These are phyloP conservation scores for Wickerhamia fluorescens DNA, from an alignment of 805 yeast genomes.

Conservation along the genomic window DNA sequence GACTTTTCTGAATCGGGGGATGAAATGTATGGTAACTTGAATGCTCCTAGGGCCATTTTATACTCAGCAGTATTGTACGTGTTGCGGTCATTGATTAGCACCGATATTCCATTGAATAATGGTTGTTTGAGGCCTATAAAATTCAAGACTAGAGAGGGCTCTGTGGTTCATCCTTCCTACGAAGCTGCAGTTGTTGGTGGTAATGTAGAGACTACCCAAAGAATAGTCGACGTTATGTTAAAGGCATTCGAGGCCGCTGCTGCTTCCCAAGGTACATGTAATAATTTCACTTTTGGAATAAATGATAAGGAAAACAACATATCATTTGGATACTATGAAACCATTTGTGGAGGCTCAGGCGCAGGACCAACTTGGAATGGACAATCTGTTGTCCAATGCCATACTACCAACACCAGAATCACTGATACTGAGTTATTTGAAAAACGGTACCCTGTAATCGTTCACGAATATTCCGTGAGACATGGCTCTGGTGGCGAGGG, in stretches of 20 bases:
- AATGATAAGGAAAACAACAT: constrained; percentile 48
- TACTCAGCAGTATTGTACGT: constrained; percentile 86
- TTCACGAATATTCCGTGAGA: constrained; percentile 67
- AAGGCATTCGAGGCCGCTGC: constrained; percentile 87
- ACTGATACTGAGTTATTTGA: constrained; percentile 89
- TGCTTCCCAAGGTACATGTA: constrained; percentile 94
- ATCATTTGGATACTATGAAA: constrained; percentile 88
- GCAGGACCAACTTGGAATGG: constrained; percentile 88
- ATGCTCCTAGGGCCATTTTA: constrained; percentile 89
- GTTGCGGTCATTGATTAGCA: constrained; percentile 74
- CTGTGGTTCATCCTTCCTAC: constrained; percentile 59
- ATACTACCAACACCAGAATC: constrained; percentile 89
- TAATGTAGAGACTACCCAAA: constrained; percentile 90
- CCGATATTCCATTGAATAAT: constrained; percentile 86
- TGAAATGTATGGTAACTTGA: constrained; percentile 84
- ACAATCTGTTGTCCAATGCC: constrained; percentile 84
- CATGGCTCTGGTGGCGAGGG: constrained; percentile 78
- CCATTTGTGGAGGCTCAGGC: constrained; percentile 94
- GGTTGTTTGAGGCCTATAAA: constrained; percentile 82
- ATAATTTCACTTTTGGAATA: constrained; percentile 86
- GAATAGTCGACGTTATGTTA: constrained; percentile 83
- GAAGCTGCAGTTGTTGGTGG: constrained; percentile 92
- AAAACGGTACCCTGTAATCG: constrained; percentile 76
- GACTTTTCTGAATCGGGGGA: constrained; percentile 84
- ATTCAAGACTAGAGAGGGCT: constrained; percentile 36